phyloP scores from a whole-genome alignment of 176 grass and related monocot genomes.

The Aegilops tauschii region DNA sequence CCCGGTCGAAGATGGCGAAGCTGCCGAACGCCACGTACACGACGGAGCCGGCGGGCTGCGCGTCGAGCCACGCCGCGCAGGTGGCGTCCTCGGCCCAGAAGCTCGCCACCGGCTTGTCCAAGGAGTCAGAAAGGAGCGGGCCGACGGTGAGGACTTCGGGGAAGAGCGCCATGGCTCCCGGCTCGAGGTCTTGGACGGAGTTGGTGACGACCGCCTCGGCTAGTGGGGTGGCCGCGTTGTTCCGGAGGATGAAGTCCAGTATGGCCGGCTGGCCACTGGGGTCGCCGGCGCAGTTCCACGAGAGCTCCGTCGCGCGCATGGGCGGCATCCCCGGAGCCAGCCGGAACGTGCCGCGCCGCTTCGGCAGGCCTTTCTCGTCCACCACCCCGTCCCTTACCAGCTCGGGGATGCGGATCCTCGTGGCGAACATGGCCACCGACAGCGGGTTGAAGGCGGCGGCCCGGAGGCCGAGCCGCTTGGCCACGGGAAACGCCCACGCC shows the following conservation, averaged over 20 bases:
- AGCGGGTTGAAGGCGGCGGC: conserved; percentile 40
- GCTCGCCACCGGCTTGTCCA: conserved; percentile 12
- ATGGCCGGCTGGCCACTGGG: conserved; percentile 4
- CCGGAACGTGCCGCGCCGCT: conserved; percentile 42
- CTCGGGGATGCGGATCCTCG: conserved; percentile 39
- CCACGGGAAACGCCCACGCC: conserved; percentile 52
- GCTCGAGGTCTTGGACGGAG: conserved; percentile 54
- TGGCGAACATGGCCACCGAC: conserved; percentile 24
- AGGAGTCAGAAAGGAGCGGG: conserved; percentile 19
- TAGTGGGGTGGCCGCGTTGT: conserved; percentile 34
- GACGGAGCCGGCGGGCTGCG: conserved; percentile 44
- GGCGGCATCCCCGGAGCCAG: conserved; percentile 42
- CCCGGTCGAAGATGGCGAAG: conserved; percentile 38
- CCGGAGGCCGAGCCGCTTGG: conserved; percentile 39
- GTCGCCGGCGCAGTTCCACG: conserved; percentile 44
- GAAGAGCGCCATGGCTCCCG: conserved; percentile 20
- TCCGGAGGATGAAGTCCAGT: conserved; percentile 18
- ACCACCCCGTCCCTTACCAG: conserved; percentile 47
- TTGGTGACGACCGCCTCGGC: conserved; percentile 50
- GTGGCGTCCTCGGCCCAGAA: conserved; percentile 55
- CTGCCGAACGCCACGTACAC: conserved; percentile 77
- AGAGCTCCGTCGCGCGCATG: conserved; percentile 35
- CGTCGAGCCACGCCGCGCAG: conserved; percentile 46
- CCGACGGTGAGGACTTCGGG: conserved; percentile 44
- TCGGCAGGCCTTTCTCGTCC: conserved; percentile 37